Evolutionary conservation across 352 stramenopile genomes (phyloP).

Genomic region (Phytophthora capsici): DNA sequence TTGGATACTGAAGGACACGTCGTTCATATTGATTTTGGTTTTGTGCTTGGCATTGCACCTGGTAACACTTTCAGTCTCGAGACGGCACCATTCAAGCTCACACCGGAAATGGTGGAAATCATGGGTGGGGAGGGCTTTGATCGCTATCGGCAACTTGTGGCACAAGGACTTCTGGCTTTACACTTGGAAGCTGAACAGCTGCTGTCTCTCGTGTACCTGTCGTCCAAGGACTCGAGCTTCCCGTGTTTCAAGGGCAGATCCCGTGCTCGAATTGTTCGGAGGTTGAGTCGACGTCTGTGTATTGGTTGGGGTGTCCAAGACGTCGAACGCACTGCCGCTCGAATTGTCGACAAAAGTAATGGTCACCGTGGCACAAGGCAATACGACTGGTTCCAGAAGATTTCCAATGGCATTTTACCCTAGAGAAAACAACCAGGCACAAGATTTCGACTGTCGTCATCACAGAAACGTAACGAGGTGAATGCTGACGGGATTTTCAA

Average conservation of each 20-base stretch:
- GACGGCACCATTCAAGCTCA: slow-evolving; percentile 98
- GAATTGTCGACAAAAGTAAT: slow-evolving; percentile 80
- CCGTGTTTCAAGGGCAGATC: slow-evolving; percentile 89
- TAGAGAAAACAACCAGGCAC: slow-evolving; percentile 14
- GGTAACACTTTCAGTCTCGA: slow-evolving; percentile 97
- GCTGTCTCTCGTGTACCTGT: slow-evolving; percentile 91
- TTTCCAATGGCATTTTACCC: slow-evolving; percentile 83
- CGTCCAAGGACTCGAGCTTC: slow-evolving; percentile 92
- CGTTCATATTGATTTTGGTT: slow-evolving; percentile 99
- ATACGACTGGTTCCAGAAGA: slow-evolving; percentile 90
- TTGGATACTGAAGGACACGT: slow-evolving; percentile 95
- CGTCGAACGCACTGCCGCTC: slow-evolving; percentile 57
- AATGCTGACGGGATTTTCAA: not conserved
- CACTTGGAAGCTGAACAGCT: slow-evolving; percentile 94
- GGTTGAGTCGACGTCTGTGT: slow-evolving; percentile 64
- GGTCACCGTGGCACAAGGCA: slow-evolving; percentile 79
- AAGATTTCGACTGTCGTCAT: not conserved
- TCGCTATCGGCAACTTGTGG: slow-evolving; percentile 93
- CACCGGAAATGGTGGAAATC: slow-evolving; percentile 96
- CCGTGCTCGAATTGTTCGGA: slow-evolving; percentile 49
- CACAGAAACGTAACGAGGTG: not conserved
- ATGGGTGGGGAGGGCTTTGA: slow-evolving; percentile 90
- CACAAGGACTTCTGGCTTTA: slow-evolving; percentile 94
- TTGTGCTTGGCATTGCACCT: slow-evolving; percentile 97
- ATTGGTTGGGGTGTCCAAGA: slow-evolving; percentile 57